Base-by-base conservation (phyloP, 2,329 filamentous ascomycete genomes). In the Drechslerella dactyloides region DNA sequence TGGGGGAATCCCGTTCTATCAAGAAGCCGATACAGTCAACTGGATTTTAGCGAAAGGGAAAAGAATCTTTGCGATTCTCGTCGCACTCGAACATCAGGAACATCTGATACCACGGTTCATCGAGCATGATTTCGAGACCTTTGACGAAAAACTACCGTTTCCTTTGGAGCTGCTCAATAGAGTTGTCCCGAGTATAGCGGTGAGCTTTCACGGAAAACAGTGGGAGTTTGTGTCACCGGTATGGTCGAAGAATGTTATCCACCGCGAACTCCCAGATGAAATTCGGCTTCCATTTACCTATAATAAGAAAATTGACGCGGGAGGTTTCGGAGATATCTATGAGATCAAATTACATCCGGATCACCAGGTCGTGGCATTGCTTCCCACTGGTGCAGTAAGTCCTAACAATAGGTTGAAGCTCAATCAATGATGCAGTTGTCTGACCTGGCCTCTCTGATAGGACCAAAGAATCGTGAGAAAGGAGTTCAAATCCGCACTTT, bases 261-360 rank as follows among this genome's bases (percentile, higher is more conserved):
- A 69, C 17, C 56, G 64, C 19, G 64, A 61, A 44, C 11, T 69
- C 13, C 64, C 56, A 15, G 11, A 48, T 1, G 52, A 61, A 1
- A 58, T 57, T 17, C 19, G 50, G 11, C 35, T 69, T 2, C 56
- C 64, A 4, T 66, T 66, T 19, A 35, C 35, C 6, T 55, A 42
- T 15, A 61, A 61, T 19, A 10, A 42, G 6, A 50, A 30, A 11
- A 42, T 69, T 5, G 64, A 42, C 35, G 51, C 35, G 1, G 64
- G 64, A 23, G 64, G 64, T 1, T 69, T 69, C 44, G 64, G 64
- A 11, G 57, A 55, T 37, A 54, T 69, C 17, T 69, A 61, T 23
- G 51, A 61, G 35, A 61, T 69, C n/a, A 50, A 33, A 23, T 19
- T 69, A 15, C 64, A 60, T 19, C 27, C 50, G n/a, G 50, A 57